These are phyloP conservation scores for Erysimum cheiri DNA, from an alignment of 441 rosid genomes.

Conservation along the genomic window DNA sequence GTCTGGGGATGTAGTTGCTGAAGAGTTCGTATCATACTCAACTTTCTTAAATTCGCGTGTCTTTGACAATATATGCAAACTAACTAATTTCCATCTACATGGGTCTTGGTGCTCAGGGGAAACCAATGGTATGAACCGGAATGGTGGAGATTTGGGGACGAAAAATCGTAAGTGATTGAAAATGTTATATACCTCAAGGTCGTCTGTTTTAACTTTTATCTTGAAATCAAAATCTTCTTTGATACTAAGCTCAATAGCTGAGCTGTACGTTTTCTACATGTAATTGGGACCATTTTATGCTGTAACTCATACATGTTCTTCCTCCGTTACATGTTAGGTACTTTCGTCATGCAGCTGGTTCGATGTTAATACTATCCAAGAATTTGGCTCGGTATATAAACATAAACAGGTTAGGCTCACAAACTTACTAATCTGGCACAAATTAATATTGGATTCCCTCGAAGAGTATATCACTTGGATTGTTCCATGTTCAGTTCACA, in stretches of 20 bases:
- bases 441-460: not conserved
- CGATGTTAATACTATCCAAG: conserved; percentile 78
- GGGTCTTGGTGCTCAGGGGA: conserved; percentile 63
- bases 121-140: conserved; percentile 94
- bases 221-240: not conserved
- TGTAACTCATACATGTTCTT: not conserved
- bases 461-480: not conserved
- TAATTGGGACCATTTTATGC: not conserved
- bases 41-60: conserved; percentile 7
- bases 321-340: conserved; percentile 56
- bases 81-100: not conserved
- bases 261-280: not conserved
- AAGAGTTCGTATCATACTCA: conserved; percentile 55
- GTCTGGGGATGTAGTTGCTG: conserved; percentile 85
- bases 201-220: not conserved
- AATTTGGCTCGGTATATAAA: conserved; percentile 82
- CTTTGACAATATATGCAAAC: not conserved
- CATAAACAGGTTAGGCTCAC: conserved; percentile 73
- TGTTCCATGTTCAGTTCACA: conserved; percentile 15
- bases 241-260: not conserved
- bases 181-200: not conserved
- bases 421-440: not conserved
- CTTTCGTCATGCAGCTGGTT: conserved; percentile 82
- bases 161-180: conserved; percentile 72
- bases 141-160: conserved; percentile 97